These are phyloP conservation scores for Platanus orientalis DNA, from an alignment of 164 flowering plant genomes.

Conservation along the genomic window DNA sequence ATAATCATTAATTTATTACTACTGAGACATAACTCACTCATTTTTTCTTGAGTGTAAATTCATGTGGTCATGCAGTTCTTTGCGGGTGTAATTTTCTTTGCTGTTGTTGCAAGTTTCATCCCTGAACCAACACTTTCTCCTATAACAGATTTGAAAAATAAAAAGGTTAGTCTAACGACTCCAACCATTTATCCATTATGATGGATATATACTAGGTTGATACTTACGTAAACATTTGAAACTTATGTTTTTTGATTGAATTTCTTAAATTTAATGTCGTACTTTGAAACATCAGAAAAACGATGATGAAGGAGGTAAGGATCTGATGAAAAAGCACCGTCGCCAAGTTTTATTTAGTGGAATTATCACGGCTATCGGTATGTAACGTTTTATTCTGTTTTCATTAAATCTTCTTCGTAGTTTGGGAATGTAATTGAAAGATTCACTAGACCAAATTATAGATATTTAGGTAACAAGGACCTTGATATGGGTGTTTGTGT, in stretches of 20 bases:
- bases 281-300: constrained; percentile 36
- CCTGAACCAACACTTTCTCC: constrained; percentile 84
- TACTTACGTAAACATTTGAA: neutral
- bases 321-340: constrained; percentile 76
- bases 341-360: constrained; percentile 96
- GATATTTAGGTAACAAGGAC: neutral
- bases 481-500: neutral
- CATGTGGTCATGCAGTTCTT: constrained; percentile 55
- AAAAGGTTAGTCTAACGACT: constrained; percentile 60
- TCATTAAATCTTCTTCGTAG: no score
- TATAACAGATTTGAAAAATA: constrained; percentile 37
- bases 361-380: constrained; percentile 87
- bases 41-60: constrained; percentile 6
- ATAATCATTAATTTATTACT: neutral
- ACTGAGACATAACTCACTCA: neutral
- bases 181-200: neutral
- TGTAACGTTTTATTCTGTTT: constrained; percentile 8
- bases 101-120: constrained; percentile 58
- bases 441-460: neutral
- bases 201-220: neutral
- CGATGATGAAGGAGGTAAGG: constrained; percentile 67
- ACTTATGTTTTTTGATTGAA: neutral
- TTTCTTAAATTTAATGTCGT: constrained; percentile 6
- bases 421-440: neutral
- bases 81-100: constrained; percentile 91